Percentiles rank a stretch among this genome's conserved stretches.
These are phyloP conservation scores for Eucalyptus melliodora DNA, from an alignment of 345 rosid species.

Conservation along the genomic window DNA sequence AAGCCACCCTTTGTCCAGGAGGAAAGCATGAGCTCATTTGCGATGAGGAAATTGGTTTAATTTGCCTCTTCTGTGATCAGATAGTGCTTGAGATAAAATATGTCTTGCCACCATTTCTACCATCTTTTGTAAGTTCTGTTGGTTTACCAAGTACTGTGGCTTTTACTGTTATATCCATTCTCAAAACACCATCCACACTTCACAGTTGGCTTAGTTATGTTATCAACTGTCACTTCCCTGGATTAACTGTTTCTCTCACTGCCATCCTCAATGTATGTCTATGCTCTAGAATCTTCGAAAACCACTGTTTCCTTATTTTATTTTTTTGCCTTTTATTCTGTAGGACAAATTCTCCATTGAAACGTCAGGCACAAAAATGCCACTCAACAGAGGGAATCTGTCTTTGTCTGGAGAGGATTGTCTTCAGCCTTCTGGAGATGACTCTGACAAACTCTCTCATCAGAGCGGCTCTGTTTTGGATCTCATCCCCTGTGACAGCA, in stretches of 20 bases:
- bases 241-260: background rate
- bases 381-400: background rate
- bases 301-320: background rate
- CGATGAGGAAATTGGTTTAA: background rate
- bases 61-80: background rate
- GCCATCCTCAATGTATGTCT: background rate
- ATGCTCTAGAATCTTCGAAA: background rate
- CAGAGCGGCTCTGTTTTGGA: slow-evolving; percentile 55
- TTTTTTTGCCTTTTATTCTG: background rate
- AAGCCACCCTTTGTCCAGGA: background rate
- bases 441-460: background rate
- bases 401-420: background rate
- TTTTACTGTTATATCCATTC: background rate
- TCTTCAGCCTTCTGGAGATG: background rate
- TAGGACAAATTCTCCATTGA: background rate
- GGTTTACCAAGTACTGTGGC: background rate
- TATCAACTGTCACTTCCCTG: background rate
- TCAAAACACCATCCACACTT: background rate
- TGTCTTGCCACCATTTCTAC: too few relatives aligned
- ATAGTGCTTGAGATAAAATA: too few relatives aligned
- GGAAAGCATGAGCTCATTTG: background rate
- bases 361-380: background rate
- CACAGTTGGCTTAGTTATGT: background rate
- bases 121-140: background rate
- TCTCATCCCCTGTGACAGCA: slow-evolving; percentile 37